phyloP scores from a whole-genome alignment of 2,329 filamentous ascomycete genomes.

The Dryadomyces quercivorus region DNA sequence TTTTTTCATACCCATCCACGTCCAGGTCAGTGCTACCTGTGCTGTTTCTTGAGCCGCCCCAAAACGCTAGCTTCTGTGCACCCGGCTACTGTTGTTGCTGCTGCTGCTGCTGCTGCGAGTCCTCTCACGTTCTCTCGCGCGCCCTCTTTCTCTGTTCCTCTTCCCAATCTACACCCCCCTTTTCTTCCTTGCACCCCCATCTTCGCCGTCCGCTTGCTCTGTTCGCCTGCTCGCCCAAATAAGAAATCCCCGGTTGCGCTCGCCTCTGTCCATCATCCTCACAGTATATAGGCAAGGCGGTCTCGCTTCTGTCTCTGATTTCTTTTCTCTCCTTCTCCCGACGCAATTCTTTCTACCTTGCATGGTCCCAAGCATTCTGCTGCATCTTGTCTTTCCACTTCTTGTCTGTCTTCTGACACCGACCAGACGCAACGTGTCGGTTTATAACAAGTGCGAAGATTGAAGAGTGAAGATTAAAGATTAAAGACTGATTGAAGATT shows the following conservation, averaged over 20 bases:
- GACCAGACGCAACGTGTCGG: neutral
- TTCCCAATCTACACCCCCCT: slow-evolving; percentile 2
- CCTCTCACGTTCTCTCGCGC: neutral
- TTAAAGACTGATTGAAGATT: too few species aligned
- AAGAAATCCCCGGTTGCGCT: neutral
- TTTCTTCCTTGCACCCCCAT: neutral
- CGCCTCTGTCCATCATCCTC: neutral
- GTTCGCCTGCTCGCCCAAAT: neutral
- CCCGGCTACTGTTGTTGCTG: slow-evolving; percentile 6
- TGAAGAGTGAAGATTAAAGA: too few species aligned
- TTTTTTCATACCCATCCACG: neutral
- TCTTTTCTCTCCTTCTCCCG: neutral
- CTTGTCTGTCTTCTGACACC: neutral
- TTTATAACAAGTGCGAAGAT: too few species aligned
- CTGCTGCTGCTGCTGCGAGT: neutral
- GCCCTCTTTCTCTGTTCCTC: neutral
- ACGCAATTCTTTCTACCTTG: neutral
- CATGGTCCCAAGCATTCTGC: neutral
- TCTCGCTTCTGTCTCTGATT: neutral
- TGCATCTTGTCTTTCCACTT: neutral
- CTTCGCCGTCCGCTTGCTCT: slow-evolving; percentile 1
- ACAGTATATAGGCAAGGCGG: slow-evolving; percentile 2
- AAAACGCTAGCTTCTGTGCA: slow-evolving; percentile 1
- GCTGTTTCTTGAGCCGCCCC: slow-evolving; percentile 1
- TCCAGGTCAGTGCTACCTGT: slow-evolving; percentile 1